Conservation (phyloP, 345 rosid species). For the Hibiscus trionum region DNA sequence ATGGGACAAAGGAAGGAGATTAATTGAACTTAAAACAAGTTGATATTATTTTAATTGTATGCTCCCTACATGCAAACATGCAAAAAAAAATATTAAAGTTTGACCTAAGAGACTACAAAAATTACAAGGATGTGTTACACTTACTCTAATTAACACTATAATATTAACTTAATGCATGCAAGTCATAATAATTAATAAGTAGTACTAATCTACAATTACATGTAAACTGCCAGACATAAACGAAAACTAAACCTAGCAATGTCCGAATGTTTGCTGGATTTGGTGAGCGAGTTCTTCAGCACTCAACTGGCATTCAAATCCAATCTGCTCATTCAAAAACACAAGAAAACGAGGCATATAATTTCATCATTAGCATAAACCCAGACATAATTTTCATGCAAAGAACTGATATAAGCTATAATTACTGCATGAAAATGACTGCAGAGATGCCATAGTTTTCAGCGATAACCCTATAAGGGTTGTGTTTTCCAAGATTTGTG, state of each 20-base stretch:
- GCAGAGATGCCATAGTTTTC: conserved; percentile 14
- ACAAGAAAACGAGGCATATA: not conserved
- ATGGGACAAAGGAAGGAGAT: not conserved
- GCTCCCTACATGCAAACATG: not conserved
- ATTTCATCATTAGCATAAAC: conserved; percentile 2
- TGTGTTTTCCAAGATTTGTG: conserved; percentile 9
- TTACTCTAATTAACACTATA: not conserved
- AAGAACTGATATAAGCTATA: too few relatives aligned
- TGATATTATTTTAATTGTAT: not conserved
- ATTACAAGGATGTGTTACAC: not conserved
- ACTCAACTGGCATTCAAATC: conserved; percentile 91
- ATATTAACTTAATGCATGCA: not conserved
- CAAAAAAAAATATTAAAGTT: not conserved
- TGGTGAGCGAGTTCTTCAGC: conserved; percentile 91
- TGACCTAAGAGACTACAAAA: not conserved
- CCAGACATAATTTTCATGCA: too few relatives aligned
- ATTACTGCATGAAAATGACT: not conserved
- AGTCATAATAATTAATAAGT: not conserved
- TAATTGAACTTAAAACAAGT: not conserved
- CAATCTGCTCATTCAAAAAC: conserved; percentile 50
- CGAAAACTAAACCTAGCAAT: not conserved
- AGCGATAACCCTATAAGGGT: not conserved
- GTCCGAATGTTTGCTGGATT: conserved; percentile 79
- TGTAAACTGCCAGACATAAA: not conserved
- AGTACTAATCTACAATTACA: not conserved